Evolutionary conservation across 768 basidiomycete species (phyloP).

Genomic region (Tylopilus vinaceipallidus): DNA sequence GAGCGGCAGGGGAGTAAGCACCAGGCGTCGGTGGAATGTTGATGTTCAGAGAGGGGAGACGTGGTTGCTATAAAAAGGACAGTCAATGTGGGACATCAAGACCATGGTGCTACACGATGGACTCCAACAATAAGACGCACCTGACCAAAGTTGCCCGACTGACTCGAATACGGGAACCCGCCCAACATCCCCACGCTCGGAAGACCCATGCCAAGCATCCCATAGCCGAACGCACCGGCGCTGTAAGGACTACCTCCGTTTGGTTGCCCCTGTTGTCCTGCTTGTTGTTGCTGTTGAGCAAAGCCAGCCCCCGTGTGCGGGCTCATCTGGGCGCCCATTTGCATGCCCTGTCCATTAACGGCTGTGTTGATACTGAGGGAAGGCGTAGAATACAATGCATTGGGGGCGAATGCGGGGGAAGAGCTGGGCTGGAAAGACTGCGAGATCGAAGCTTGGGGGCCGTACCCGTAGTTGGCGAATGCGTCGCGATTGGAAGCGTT

Average conservation of each 20-base stretch:
- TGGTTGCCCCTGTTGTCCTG: constrained; percentile 34
- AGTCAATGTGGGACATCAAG: constrained; percentile 16
- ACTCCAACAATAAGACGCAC: constrained; percentile 30
- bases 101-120: background rate
- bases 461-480: constrained; percentile 87
- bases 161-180: constrained; percentile 68
- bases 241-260: constrained; percentile 59
- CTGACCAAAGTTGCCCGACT: constrained; percentile 71
- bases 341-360: constrained; percentile 42
- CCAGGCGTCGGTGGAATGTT: constrained; percentile 70
- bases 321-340: constrained; percentile 61
- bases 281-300: constrained; percentile 40
- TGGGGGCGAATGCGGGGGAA: constrained; percentile 50
- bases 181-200: constrained; percentile 71
- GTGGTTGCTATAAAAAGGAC: constrained; percentile 44
- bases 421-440: constrained; percentile 50
- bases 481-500: constrained; percentile 54
- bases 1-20: constrained; percentile 76
- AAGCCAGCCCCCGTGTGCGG: constrained; percentile 62
- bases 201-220: constrained; percentile 79
- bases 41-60: constrained; percentile 62
- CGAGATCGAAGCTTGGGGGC: constrained; percentile 64
- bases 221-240: constrained; percentile 51
- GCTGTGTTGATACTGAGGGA: constrained; percentile 65
- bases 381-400: constrained; percentile 71